Conservation (phyloP, 108 stramenopile species). For the Mediolabrus comicus region DNA sequence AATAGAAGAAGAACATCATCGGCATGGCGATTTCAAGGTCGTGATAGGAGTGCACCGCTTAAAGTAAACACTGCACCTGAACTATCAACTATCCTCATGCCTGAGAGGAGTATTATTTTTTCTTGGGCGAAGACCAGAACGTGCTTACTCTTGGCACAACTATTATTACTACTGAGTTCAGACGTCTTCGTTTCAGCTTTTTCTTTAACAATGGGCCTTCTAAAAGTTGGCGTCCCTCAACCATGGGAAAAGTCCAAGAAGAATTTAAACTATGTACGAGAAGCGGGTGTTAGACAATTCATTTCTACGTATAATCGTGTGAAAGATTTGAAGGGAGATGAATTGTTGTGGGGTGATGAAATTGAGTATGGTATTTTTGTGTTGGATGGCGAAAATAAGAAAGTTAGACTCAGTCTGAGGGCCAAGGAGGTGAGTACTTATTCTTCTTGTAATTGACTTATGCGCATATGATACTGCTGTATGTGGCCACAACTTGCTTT, state of each 20-base stretch:
- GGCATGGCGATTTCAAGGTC: no score
- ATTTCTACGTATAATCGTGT: constrained; percentile 94
- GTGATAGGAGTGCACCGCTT: no score
- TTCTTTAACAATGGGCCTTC: constrained; percentile 57
- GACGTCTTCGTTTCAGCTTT: background rate
- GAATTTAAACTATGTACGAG: constrained; percentile 83
- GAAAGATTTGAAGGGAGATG: constrained; percentile 91
- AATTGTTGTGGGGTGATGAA: constrained; percentile 98
- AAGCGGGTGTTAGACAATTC: constrained; percentile 96
- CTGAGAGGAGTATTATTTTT: no score
- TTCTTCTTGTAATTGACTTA: background rate
- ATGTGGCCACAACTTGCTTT: no score
- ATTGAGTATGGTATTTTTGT: constrained; percentile 95
- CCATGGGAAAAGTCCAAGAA: constrained; percentile 89
- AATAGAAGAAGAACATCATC: no score
- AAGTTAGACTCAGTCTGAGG: constrained; percentile 79
- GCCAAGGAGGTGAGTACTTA: constrained; percentile 75
- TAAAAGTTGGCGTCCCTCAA: constrained; percentile 93
- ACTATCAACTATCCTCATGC: background rate
- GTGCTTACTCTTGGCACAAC: constrained; percentile 2
- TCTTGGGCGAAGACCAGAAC: background rate
- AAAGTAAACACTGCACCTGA: no score
- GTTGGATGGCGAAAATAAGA: constrained; percentile 79
- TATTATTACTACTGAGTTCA: background rate
- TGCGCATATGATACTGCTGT: background rate